Percentiles rank a stretch among this genome's conserved stretches.
Evolutionary conservation across 140 eudicot species (phyloP).

Genomic region (Stevia rebaudiana): DNA sequence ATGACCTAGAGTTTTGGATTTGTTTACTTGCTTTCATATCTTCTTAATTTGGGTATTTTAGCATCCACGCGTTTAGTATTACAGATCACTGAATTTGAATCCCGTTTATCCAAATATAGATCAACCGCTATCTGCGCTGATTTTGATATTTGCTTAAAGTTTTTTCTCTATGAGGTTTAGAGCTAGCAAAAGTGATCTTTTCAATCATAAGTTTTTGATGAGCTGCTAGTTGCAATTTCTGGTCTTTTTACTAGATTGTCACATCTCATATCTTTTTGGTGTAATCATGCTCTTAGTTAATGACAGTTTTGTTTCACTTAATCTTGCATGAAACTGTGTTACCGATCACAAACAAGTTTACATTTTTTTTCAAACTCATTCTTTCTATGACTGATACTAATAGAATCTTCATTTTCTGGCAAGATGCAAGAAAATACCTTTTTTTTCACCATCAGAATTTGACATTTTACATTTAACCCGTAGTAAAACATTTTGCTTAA

Average conservation of each 20-base stretch:
- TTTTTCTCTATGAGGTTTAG: neutral
- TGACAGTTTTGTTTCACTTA: neutral
- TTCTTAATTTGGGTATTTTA: neutral
- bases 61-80: neutral
- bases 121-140: neutral
- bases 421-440: neutral
- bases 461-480: neutral
- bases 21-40: neutral
- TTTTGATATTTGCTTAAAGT: neutral
- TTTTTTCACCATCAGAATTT: neutral
- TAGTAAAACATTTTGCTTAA: neutral
- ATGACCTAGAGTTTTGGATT: constrained; percentile 8
- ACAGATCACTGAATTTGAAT: neutral
- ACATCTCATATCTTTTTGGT: neutral
- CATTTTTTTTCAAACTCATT: neutral
- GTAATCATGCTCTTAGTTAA: too few species aligned
- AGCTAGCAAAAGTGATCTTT: neutral
- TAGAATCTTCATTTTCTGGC: neutral
- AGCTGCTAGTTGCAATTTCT: neutral
- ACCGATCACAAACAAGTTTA: neutral
- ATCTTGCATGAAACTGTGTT: neutral
- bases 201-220: neutral
- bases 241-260: neutral
- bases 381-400: neutral
- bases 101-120: neutral